A percentile compares a stretch with the other conserved stretches of the same genome.
Conservation (phyloP, 2,329 filamentous ascomycete genomes). For the Fusarium coffeatum region DNA sequence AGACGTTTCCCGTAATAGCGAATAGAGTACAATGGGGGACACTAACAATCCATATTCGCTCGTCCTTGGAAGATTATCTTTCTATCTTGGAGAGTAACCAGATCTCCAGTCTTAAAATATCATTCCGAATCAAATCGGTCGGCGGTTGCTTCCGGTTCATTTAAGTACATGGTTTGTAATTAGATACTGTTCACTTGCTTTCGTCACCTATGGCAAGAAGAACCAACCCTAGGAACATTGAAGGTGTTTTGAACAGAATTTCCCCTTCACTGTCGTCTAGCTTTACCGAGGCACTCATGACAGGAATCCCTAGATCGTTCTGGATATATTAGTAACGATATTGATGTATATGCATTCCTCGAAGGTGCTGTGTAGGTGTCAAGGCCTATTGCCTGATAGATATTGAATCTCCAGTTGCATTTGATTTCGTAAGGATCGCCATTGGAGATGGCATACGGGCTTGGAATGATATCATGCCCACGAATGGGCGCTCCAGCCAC, state of each 20-base stretch:
- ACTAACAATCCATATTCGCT: constrained; percentile 1
- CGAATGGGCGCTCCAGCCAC: too few relatives aligned
- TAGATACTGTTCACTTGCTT: neutral
- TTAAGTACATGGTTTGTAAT: neutral
- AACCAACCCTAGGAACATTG: neutral
- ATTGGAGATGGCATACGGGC: too few relatives aligned
- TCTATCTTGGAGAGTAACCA: neutral
- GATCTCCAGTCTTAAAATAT: constrained; percentile 3
- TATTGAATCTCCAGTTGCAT: too few relatives aligned
- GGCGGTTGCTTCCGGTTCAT: neutral
- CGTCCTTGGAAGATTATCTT: neutral
- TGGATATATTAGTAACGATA: neutral
- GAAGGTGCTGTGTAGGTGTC: too few relatives aligned
- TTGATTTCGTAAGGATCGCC: too few relatives aligned
- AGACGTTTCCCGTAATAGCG: neutral
- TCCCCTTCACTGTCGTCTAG: neutral
- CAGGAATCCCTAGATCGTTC: neutral
- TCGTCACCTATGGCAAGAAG: neutral
- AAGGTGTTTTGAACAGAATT: neutral
- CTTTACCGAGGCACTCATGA: neutral
- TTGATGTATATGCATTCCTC: too few relatives aligned
- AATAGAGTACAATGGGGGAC: neutral
- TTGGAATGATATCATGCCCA: too few relatives aligned
- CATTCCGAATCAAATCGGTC: neutral
- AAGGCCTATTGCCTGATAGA: too few relatives aligned